Percentiles rank a stretch among this genome's conserved stretches.
Evolutionary conservation across 2,329 filamentous ascomycete genomes (phyloP).

Genomic region (Colletotrichum lupini): DNA sequence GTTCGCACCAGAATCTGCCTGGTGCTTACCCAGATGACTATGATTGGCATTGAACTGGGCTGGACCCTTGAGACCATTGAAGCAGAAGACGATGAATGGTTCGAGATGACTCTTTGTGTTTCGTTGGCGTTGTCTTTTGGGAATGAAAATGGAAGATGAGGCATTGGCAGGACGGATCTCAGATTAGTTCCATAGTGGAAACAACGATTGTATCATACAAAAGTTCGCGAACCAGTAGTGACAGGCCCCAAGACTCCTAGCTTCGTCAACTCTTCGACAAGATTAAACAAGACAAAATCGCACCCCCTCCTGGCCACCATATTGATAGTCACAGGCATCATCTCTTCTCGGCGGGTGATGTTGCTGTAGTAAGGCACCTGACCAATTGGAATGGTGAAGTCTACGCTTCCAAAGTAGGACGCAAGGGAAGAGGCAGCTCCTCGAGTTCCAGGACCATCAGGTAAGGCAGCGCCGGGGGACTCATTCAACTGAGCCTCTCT

Average conservation of each 20-base stretch:
- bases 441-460: not conserved
- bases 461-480: not conserved
- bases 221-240: not conserved
- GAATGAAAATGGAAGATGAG: not conserved
- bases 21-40: not conserved
- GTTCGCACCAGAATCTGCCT: slow-evolving; percentile 5
- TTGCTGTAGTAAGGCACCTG: not conserved
- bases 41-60: not conserved
- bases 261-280: not conserved
- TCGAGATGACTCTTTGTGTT: not conserved
- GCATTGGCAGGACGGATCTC: not conserved
- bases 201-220: not conserved
- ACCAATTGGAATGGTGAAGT: not conserved
- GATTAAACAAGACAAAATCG: not conserved
- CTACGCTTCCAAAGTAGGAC: not conserved
- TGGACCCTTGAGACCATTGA: not conserved
- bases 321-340: not conserved
- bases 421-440: not conserved
- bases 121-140: not conserved
- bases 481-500: not conserved
- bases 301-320: not conserved
- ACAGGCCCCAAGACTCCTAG: not conserved
- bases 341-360: not conserved
- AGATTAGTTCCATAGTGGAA: not conserved
- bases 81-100: not conserved